Evolutionary conservation across 352 stramenopile genomes (phyloP), one percentile per base, ranked within the genome.

Genomic region (Globisporangium sylvaticum): DNA sequence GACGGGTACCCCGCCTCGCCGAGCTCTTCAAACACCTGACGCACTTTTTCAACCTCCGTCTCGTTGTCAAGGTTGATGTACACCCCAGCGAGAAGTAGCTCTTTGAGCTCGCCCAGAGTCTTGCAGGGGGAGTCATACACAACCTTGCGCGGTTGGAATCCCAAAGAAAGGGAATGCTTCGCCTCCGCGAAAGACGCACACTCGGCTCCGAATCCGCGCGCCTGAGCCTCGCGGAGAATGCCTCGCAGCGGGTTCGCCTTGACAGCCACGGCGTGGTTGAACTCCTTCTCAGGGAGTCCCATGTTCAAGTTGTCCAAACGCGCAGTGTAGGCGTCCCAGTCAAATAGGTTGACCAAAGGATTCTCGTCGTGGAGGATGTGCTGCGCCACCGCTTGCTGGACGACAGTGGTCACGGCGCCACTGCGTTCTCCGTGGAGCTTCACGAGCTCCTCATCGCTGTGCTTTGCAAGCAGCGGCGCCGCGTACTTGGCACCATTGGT

Each of bases 41-140:
- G 80, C 65, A 92, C 80, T 62, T 95, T 94, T 66, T 75, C 69
- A 25, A 98, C 79, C 63, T 98, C 94, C 32, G 97, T 75, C 62
- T 96, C 78, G 68, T 97, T 98, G 77, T 98, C 94, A 18, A 95
- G 62, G 77, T 98, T 98, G 65, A 98, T 84, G 65, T 93, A 91
- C 22, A 97, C 83, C 2, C 91, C 90, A 29, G 80, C 77, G 56
- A 73, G 55, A 55, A 98, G 69, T 63, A 96, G 80, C 48, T 91
- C 81, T 29, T 78, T 73, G 27, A 98, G 70, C 70, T 98, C 94
- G 8, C 70, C 68, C 20, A 79, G 34, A 15, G 92, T 98, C 73
- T 98, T 98, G 76, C 89, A 96, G 14, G 94, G 94, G 14, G 88
- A 97, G 66, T 98, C 94, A 73, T 94, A 98, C 9, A 98, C 87